Conservation (phyloP, 352 stramenopile genomes). For the Globisporangium spinosum region DNA sequence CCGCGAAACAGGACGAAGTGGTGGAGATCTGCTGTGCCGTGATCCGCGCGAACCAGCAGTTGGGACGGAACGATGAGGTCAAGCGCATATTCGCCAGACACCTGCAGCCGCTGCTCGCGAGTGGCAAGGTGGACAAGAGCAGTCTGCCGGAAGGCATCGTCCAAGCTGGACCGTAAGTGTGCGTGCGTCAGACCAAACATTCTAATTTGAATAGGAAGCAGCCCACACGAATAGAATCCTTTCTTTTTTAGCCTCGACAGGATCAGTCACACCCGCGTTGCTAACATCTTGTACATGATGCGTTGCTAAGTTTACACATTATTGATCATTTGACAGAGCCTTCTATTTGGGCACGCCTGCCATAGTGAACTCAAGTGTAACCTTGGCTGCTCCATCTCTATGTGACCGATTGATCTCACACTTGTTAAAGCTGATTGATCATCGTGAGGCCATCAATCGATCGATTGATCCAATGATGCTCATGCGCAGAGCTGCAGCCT, state of each 20-base stretch:
- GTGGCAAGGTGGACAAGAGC: not conserved
- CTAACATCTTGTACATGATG: not conserved
- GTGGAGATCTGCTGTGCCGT: slow-evolving; percentile 24
- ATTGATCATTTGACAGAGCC: not conserved
- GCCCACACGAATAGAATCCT: not conserved
- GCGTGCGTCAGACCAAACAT: not conserved
- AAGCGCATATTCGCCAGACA: slow-evolving; percentile 19
- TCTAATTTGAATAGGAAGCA: not conserved
- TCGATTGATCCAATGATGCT: not conserved
- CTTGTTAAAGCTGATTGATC: not conserved
- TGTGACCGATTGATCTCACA: not conserved
- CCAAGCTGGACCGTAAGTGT: not conserved
- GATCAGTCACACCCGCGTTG: not conserved
- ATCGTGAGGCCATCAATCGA: not conserved
- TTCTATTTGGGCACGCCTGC: not conserved
- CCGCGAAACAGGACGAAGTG: slow-evolving; percentile 22
- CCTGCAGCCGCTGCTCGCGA: slow-evolving; percentile 23
- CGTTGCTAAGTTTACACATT: not conserved
- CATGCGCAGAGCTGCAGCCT: not conserved
- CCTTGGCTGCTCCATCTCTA: not conserved
- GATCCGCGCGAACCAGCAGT: slow-evolving; percentile 31
- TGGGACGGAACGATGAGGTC: slow-evolving; percentile 23
- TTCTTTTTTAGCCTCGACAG: not conserved
- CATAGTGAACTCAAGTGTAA: not conserved
- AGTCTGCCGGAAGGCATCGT: slow-evolving; percentile 5